A percentile compares a stretch with the other conserved stretches of the same genome.
These are phyloP conservation scores for Nakaseomyces kungkrabaensis DNA, from an alignment of 1,139 yeast species.

Conservation along the genomic window DNA sequence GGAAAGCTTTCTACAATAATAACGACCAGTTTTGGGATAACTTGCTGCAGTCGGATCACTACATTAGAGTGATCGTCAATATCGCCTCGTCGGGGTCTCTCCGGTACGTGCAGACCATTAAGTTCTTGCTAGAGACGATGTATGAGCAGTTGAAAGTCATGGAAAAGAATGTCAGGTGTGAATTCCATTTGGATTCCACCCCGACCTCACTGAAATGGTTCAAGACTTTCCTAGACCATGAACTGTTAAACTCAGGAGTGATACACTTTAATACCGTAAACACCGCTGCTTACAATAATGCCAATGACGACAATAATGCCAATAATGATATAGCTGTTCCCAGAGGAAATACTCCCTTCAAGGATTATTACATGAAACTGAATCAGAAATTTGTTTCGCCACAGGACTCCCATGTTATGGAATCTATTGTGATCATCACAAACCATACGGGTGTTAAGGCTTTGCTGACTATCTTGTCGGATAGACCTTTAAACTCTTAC, in stretches of 20 bases:
- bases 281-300: constrained; percentile 2
- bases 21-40: constrained; percentile 17
- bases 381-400: constrained; percentile 17
- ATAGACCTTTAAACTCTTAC: constrained; percentile 25
- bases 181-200: constrained; percentile 21
- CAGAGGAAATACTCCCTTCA: constrained; percentile 18
- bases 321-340: constrained; percentile 4
- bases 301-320: background rate
- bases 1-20: constrained; percentile 20
- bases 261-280: constrained; percentile 16
- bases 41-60: background rate
- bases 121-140: constrained; percentile 23
- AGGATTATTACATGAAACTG: constrained; percentile 25
- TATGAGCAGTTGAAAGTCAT: constrained; percentile 9
- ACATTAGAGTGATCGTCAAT: constrained; percentile 4
- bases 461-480: constrained; percentile 26
- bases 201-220: constrained; percentile 28
- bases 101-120: constrained; percentile 28
- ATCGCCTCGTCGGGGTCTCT: constrained; percentile 27
- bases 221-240: constrained; percentile 21
- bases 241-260: constrained; percentile 11
- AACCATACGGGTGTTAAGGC: constrained; percentile 30
- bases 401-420: constrained; percentile 9
- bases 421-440: constrained; percentile 25
- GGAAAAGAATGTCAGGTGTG: constrained; percentile 12